A percentile compares a stretch with the other conserved stretches of the same genome.
Conservation (phyloP, 2,329 filamentous ascomycete species). For the Colletotrichum graminicola region DNA sequence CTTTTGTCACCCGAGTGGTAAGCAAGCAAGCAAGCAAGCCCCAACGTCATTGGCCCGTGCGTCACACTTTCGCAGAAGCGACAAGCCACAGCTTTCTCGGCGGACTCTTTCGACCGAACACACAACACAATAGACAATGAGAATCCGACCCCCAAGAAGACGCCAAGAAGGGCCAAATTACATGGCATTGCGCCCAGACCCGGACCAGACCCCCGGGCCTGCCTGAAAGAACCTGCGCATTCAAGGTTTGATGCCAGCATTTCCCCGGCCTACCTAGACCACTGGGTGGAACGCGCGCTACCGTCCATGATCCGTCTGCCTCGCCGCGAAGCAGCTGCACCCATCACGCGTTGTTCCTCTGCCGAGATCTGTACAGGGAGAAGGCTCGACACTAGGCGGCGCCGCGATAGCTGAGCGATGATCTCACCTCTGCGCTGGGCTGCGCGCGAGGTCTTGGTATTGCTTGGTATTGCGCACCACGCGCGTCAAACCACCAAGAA, state of each 20-base stretch:
- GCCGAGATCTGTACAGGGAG: neutral
- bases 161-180: conserved; percentile 26
- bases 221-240: neutral
- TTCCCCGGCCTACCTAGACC: neutral
- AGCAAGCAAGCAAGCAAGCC: neutral
- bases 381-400: neutral
- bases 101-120: neutral
- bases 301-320: neutral
- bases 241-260: neutral
- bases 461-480: conserved; percentile 4
- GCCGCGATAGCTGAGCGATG: neutral
- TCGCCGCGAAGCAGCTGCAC: neutral
- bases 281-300: neutral
- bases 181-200: neutral
- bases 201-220: neutral
- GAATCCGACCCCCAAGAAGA: conserved; percentile 24
- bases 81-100: neutral
- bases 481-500: conserved; percentile 37
- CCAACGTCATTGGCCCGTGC: conserved; percentile 19
- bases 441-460: neutral
- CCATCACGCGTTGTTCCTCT: neutral
- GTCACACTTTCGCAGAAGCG: neutral
- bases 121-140: neutral
- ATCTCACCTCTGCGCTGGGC: conserved; percentile 1
- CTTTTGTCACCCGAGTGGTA: too few relatives aligned